These are phyloP conservation scores for Xerocomellus chrysenteron DNA, from an alignment of 768 basidiomycete genomes.

Conservation along the genomic window DNA sequence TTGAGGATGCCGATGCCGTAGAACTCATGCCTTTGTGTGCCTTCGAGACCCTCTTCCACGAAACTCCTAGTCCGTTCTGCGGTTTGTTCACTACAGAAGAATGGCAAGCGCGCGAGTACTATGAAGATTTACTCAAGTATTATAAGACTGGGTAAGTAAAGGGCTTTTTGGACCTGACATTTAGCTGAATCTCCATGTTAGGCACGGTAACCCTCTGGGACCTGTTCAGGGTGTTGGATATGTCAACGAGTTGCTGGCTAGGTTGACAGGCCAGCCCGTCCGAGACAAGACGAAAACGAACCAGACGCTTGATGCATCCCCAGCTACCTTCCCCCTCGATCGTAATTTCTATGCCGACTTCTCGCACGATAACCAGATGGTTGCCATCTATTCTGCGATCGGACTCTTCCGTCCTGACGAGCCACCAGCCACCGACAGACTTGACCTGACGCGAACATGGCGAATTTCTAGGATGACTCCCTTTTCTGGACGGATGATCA, in stretches of 20 bases:
- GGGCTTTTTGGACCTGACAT: not conserved
- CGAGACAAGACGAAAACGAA: conserved; percentile 76
- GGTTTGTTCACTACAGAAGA: conserved; percentile 63
- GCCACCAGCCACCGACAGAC: conserved; percentile 12
- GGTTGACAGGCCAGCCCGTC: conserved; percentile 66
- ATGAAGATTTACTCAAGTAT: conserved; percentile 72
- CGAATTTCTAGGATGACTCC: conserved; percentile 61
- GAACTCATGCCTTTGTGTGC: conserved; percentile 73
- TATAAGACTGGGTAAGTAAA: conserved; percentile 66
- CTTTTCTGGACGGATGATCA: conserved; percentile 72
- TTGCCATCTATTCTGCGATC: conserved; percentile 67
- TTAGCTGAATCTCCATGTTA: conserved; percentile 24
- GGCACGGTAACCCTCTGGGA: conserved; percentile 68
- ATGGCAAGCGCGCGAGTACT: conserved; percentile 67
- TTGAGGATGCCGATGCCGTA: conserved; percentile 53
- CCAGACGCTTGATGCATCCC: conserved; percentile 63
- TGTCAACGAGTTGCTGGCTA: conserved; percentile 83
- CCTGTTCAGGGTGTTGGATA: conserved; percentile 84
- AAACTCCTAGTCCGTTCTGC: conserved; percentile 64
- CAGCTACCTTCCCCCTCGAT: conserved; percentile 71
- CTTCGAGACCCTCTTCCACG: conserved; percentile 68
- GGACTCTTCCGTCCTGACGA: conserved; percentile 48
- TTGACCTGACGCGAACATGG: conserved; percentile 45
- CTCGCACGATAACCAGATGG: conserved; percentile 84
- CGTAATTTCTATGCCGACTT: conserved; percentile 76